Base-by-base conservation (phyloP, 257 asterid species). In the Perilla frutescens region DNA sequence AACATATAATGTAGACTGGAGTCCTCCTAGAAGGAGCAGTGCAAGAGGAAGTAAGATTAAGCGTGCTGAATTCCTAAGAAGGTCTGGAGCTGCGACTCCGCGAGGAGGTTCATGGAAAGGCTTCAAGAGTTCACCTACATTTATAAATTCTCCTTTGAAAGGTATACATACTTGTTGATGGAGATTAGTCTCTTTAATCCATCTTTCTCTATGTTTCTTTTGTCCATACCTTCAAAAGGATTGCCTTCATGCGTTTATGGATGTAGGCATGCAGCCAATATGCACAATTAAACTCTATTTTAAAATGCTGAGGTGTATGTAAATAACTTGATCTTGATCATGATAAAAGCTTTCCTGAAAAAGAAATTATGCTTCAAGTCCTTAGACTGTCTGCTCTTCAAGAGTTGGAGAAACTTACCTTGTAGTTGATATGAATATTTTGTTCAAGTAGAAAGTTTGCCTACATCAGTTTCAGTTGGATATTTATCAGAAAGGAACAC, bases 41-140 rank as follows among this genome's bases (percentile, higher is more conserved):
- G 71, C 14, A 71, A 81, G 80, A 71, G 67, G 64, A 63, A 75
- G 70, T 55, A 68, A 51, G 80, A 79, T 62, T 66, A 86, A 81
- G 75, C 89, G 84, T 43, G 81, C 96, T 55, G 97, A 93, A 71
- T 93, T 93, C 85, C 76, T 85, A 56, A 83, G 90, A 54, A 82
- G 89, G 81, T 76, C 91, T 36, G 74, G 86, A 68, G 70, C 76
- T 76, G 66, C 15, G 54, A 76, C 81, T 39, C 56, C 82, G 59
- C 83, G 62, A 56, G 86, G 87, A 76, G 56, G 75, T 67, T 58
- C 80, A 40, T 72, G 84, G 91, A 82, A 64, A 81, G 81, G 70
- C 79, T 79, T 81, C 50, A 82, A 72, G 69, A 68, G 80, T 48
- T 63, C 87, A 68, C 83, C 89, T 75, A 53, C 77, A 4, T 76